Evolutionary conservation across 441 rosid genomes (phyloP).

Genomic region (Sinapis alba): DNA sequence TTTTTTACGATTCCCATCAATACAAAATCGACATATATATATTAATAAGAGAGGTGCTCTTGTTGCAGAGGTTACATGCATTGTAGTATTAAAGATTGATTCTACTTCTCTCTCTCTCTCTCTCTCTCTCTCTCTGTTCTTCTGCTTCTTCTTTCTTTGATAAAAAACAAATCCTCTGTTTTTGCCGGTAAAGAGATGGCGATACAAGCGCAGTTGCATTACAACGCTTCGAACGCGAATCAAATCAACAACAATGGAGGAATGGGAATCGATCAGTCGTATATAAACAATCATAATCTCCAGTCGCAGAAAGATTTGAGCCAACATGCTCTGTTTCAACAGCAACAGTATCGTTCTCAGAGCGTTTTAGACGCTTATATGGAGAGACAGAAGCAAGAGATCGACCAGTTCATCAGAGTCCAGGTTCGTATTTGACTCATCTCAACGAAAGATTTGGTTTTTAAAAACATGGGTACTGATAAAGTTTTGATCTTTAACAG

Average conservation of each 20-base stretch:
- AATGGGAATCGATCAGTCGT: conserved; percentile 31
- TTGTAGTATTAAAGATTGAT: conserved; percentile 24
- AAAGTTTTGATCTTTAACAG: conserved; percentile 37
- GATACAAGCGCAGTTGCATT: conserved; percentile 60
- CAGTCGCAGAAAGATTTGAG: conserved; percentile 40
- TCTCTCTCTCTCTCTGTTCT: neutral
- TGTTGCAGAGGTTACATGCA: conserved; percentile 37
- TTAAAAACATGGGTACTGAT: neutral
- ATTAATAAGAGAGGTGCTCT: conserved; percentile 3
- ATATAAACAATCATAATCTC: neutral
- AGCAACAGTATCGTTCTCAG: conserved; percentile 32
- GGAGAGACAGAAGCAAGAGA: conserved; percentile 59
- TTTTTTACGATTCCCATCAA: conserved; percentile 30
- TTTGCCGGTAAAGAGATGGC: conserved; percentile 53
- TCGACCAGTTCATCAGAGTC: conserved; percentile 51
- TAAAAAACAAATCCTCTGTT: neutral
- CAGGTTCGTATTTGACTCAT: conserved; percentile 12
- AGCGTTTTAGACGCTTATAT: conserved; percentile 36
- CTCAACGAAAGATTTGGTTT: neutral
- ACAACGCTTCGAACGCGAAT: conserved; percentile 28
- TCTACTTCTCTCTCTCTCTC: conserved; percentile 8
- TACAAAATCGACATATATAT: conserved; percentile 25
- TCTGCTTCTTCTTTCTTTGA: neutral
- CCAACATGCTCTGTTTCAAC: conserved; percentile 39
- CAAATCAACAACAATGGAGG: conserved; percentile 49